A percentile compares a stretch with the other conserved stretches of the same genome.
Conservation (phyloP, 495 filamentous ascomycete species). For the Cryomyces minteri region DNA sequence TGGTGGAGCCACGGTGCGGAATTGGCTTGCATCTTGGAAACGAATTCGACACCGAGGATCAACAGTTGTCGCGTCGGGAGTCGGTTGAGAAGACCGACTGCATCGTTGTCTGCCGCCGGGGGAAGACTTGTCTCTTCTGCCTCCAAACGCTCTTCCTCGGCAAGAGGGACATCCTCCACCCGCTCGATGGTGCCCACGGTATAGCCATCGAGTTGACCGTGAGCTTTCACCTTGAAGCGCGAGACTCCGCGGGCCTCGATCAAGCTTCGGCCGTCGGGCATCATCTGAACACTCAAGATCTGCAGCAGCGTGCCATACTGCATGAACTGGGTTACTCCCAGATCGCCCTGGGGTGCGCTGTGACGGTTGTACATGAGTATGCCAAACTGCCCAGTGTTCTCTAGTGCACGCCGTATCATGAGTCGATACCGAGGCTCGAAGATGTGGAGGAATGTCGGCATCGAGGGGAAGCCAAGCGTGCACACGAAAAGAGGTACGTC, state of each 20-base stretch:
- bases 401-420: slow-evolving; percentile 66
- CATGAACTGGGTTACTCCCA: slow-evolving; percentile 42
- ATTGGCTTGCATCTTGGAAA: slow-evolving; percentile 41
- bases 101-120: slow-evolving; percentile 12
- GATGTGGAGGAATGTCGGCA: slow-evolving; percentile 76
- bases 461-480: slow-evolving; percentile 59
- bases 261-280: slow-evolving; percentile 65
- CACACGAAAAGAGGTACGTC: slow-evolving; percentile 64
- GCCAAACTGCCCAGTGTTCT: slow-evolving; percentile 57
- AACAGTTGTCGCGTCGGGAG: slow-evolving; percentile 56
- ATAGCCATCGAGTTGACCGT: slow-evolving; percentile 55
- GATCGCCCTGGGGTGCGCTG: slow-evolving; percentile 32
- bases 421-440: slow-evolving; percentile 81
- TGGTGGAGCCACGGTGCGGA: slow-evolving; percentile 57
- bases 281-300: slow-evolving; percentile 50
- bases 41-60: slow-evolving; percentile 41
- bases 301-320: slow-evolving; percentile 61
- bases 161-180: slow-evolving; percentile 60
- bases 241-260: slow-evolving; percentile 57
- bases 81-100: slow-evolving; percentile 29
- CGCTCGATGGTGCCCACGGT: slow-evolving; percentile 52
- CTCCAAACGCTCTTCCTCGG: slow-evolving; percentile 63
- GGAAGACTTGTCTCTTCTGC: slow-evolving; percentile 32
- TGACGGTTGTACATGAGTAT: slow-evolving; percentile 59
- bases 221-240: slow-evolving; percentile 51